Conservation (phyloP, 2,329 filamentous ascomycete genomes). For the Furcasterigmium sp. region DNA sequence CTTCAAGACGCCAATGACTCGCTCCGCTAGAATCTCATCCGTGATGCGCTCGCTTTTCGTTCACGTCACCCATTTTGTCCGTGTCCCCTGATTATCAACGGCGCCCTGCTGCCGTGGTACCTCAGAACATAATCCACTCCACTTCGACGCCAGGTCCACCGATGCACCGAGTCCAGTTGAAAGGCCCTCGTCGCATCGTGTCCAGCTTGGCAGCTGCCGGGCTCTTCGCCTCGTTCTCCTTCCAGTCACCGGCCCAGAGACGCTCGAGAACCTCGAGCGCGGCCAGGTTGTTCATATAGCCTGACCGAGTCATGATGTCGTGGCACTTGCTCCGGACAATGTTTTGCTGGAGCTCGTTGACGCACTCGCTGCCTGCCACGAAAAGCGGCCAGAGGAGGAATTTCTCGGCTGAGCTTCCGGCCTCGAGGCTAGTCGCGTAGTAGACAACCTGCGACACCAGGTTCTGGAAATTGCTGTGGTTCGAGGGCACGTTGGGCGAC, state of each 20-base stretch:
- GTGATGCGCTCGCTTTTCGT: too few relatives aligned
- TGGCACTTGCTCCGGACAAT: slow-evolving; percentile 76
- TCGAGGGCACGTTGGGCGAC: slow-evolving; percentile 66
- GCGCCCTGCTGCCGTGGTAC: too few relatives aligned
- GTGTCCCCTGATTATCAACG: too few relatives aligned
- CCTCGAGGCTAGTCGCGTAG: slow-evolving; percentile 75
- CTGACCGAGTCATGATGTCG: slow-evolving; percentile 82
- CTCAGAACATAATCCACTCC: slow-evolving; percentile 64
- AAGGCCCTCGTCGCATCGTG: slow-evolving; percentile 39
- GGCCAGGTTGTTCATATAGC: slow-evolving; percentile 89
- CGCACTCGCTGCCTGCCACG: slow-evolving; percentile 83
- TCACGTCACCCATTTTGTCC: too few relatives aligned
- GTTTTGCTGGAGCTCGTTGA: slow-evolving; percentile 71
- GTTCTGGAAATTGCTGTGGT: slow-evolving; percentile 73
- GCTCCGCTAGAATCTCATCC: too few relatives aligned
- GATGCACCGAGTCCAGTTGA: slow-evolving; percentile 54
- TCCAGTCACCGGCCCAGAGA: slow-evolving; percentile 63
- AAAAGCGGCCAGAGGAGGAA: slow-evolving; percentile 93
- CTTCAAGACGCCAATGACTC: neutral
- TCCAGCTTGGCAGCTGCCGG: slow-evolving; percentile 26
- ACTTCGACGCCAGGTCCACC: slow-evolving; percentile 51
- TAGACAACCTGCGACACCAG: slow-evolving; percentile 77
- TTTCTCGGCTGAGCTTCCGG: slow-evolving; percentile 70
- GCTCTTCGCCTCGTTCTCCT: slow-evolving; percentile 28
- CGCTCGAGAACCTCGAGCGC: slow-evolving; percentile 81